Base-by-base conservation (phyloP, 2,329 filamentous ascomycete genomes). In the Aspergillus ibericus region DNA sequence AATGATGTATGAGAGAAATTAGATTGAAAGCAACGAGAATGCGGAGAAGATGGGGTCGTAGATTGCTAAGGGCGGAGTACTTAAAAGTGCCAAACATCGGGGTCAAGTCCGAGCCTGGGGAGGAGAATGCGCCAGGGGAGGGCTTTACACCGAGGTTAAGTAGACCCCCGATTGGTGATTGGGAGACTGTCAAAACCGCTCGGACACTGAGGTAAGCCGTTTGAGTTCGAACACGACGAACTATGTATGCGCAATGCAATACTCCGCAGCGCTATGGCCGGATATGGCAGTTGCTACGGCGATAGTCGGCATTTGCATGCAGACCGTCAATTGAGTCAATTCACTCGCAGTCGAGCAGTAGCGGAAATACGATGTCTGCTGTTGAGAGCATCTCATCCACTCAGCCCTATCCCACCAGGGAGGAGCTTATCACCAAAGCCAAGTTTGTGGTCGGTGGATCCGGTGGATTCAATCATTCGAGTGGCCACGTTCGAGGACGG, bases 111-210 rank as follows among this genome's bases (percentile, higher is more conserved):
- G 35, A 53, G 35, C 16, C 44, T 16, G 25, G 27, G 32, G 44
- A 48, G 44, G 44, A 48, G 44, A 48, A 32, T 25, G n/a, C 9
- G n/a, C 44, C 18, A 7, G 36, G 9, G 22, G 13, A 27, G 27
- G 16, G 15, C 6, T 40, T 7, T 32, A 53, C 34, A 25, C 50
- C 50, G 50, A 53, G 50, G 50, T 53, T 53, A 53, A 34, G 46
- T 32, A 10, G 46, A 20, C 46, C 3, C 9, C n/a, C 15, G 15
- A 8, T 6, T 13, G 25, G 25, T 27, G 15, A n/a, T 29, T 48
- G 20, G 20, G 15, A 16, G 13, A 16, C 15, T 8, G 27, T 5
- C 9, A 8, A 4, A 29, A 9, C 27, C 27, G 2, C 27, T 48
- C 29, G 46, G 29, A 10, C 46, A 10, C 29, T 34, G 46, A 40